Evolutionary conservation across 2,329 filamentous ascomycete genomes (phyloP).

Genomic region (Trichoderma pleuroti): DNA sequence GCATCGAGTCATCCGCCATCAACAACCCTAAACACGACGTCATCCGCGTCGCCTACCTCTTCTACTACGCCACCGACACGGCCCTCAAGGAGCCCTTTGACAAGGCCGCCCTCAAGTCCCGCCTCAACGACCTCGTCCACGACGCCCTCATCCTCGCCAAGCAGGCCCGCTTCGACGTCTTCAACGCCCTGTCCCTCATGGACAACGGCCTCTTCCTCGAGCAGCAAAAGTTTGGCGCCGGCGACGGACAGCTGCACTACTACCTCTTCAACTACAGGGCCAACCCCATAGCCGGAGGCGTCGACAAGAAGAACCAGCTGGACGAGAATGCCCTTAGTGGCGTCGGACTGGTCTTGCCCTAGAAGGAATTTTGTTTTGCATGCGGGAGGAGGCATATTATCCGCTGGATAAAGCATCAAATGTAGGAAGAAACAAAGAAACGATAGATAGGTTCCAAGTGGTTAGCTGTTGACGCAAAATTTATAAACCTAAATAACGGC

Average conservation of each 20-base stretch:
- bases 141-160: slow-evolving; percentile 89
- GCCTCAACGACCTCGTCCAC: slow-evolving; percentile 74
- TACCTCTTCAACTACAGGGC: slow-evolving; percentile 97
- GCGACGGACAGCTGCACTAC: slow-evolving; percentile 92
- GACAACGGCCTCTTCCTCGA: slow-evolving; percentile 93
- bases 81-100: slow-evolving; percentile 60
- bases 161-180: slow-evolving; percentile 82
- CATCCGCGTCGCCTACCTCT: slow-evolving; percentile 89
- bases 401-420: background rate
- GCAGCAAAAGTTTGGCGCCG: slow-evolving; percentile 89
- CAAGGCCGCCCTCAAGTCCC: slow-evolving; percentile 63
- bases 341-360: slow-evolving; percentile 79
- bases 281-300: slow-evolving; percentile 77
- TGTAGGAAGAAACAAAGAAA: background rate
- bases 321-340: slow-evolving; percentile 79
- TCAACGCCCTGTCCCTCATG: slow-evolving; percentile 90
- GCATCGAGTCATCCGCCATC: slow-evolving; percentile 88
- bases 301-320: slow-evolving; percentile 73
- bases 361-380: slow-evolving; percentile 21
- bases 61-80: slow-evolving; percentile 88
- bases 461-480: background rate
- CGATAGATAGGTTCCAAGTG: background rate
- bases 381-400: background rate
- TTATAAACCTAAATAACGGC: background rate
- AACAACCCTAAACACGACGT: slow-evolving; percentile 71